A percentile compares a stretch with the other conserved stretches of the same genome.
phyloP scores from a whole-genome alignment of 768 basidiomycete species.

The Lactifluus volemus region DNA sequence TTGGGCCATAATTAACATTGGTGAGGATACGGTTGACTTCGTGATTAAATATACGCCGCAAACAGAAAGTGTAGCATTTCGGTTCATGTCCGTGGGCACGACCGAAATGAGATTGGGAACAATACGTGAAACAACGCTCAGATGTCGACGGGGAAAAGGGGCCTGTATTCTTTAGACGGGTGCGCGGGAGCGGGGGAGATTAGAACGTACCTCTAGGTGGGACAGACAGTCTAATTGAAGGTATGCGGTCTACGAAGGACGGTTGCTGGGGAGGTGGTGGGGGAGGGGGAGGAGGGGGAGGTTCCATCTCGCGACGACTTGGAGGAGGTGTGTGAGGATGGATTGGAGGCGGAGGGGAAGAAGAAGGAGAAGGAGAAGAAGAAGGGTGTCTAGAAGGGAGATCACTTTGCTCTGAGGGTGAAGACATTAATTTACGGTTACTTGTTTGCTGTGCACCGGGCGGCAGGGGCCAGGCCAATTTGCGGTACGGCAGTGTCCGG shows the following conservation, averaged over 20 bases:
- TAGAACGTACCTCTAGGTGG: conserved; percentile 4
- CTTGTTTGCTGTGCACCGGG: too few relatives aligned
- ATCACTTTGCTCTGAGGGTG: neutral
- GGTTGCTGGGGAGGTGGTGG: conserved; percentile 1
- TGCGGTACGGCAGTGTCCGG: neutral
- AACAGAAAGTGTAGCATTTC: conserved; percentile 29
- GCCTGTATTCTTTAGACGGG: conserved; percentile 15
- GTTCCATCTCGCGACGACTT: neutral
- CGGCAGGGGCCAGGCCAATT: neutral
- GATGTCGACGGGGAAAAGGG: conserved; percentile 26
- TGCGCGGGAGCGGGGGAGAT: neutral
- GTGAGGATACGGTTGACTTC: conserved; percentile 26
- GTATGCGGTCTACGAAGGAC: conserved; percentile 13
- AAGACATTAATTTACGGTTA: neutral
- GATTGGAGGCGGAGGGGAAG: neutral
- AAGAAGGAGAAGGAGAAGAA: neutral
- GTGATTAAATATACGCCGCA: conserved; percentile 31
- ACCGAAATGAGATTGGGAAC: conserved; percentile 27
- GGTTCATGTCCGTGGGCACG: conserved; percentile 27
- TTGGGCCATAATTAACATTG: conserved; percentile 9
- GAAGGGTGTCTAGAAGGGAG: neutral
- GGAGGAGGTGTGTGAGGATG: conserved; percentile 2
- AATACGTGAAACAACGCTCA: conserved; percentile 31
- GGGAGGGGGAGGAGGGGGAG: conserved; percentile 8
- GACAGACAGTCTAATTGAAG: conserved; percentile 14